phyloP scores from a whole-genome alignment of 805 yeast genomes.

The Suhomyces tanzawaensis region DNA sequence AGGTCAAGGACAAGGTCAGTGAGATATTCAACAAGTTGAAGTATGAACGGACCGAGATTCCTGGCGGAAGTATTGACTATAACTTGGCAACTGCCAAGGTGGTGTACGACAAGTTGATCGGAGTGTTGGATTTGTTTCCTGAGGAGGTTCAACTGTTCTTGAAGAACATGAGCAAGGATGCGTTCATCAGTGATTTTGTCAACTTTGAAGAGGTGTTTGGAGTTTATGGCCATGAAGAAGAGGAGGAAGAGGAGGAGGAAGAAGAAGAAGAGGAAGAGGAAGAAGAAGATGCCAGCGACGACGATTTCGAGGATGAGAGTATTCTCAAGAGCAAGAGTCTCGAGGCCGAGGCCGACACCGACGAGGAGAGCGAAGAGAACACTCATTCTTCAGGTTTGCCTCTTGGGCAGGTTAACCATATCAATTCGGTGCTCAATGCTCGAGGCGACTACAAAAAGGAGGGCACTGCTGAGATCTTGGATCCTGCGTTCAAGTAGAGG shows the following conservation, averaged over 20 bases:
- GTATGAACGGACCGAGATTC: conserved; percentile 13
- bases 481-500: conserved; percentile 20
- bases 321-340: conserved; percentile 4
- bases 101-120: conserved; percentile 24
- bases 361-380: conserved; percentile 5
- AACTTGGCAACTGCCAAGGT: conserved; percentile 19
- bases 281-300: conserved; percentile 13
- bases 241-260: conserved; percentile 10
- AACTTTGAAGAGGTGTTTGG: conserved; percentile 21
- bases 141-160: conserved; percentile 20
- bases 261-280: conserved; percentile 12
- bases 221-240: conserved; percentile 9
- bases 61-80: conserved; percentile 11
- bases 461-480: conserved; percentile 18
- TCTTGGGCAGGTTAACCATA: conserved; percentile 5
- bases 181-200: conserved; percentile 29
- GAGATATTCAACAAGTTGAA: conserved; percentile 15
- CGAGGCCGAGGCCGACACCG: conserved; percentile 7
- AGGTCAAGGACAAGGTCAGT: conserved; percentile 17
- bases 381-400: conserved; percentile 2
- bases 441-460: conserved; percentile 1
- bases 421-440: conserved; percentile 2
- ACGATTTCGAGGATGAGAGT: conserved; percentile 9
- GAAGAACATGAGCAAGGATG: conserved; percentile 19
- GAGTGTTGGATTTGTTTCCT: conserved; percentile 13